Evolutionary conservation across 345 rosid species (phyloP).

Genomic region (Turritis glabra): DNA sequence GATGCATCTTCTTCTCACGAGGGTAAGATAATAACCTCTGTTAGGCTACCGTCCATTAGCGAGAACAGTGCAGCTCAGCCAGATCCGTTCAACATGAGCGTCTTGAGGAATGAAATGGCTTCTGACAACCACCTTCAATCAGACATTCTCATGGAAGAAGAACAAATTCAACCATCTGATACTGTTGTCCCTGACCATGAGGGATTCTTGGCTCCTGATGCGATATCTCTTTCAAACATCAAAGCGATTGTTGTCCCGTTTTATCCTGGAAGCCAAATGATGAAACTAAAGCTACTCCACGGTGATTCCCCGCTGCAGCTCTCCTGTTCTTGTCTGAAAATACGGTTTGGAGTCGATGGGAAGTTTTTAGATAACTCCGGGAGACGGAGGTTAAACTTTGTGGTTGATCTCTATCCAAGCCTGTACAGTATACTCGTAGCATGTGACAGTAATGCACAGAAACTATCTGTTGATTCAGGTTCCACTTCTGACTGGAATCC

Average conservation of each 20-base stretch:
- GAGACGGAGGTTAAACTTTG: slow-evolving; percentile 61
- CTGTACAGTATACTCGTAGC: slow-evolving; percentile 60
- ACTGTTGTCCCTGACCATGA: slow-evolving; percentile 40
- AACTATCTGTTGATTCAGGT: slow-evolving; percentile 51
- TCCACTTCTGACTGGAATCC: slow-evolving; percentile 69
- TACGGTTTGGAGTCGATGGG: slow-evolving; percentile 59
- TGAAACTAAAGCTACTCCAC: slow-evolving; percentile 51
- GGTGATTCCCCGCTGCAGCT: slow-evolving; percentile 55
- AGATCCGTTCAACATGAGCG: slow-evolving; percentile 59
- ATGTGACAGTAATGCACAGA: slow-evolving; percentile 55
- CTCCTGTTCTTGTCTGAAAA: slow-evolving; percentile 49
- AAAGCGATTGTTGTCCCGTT: slow-evolving; percentile 52
- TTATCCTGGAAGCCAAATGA: slow-evolving; percentile 51
- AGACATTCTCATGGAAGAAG: slow-evolving; percentile 65
- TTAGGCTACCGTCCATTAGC: slow-evolving; percentile 37
- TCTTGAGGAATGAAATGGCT: slow-evolving; percentile 48
- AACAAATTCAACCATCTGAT: slow-evolving; percentile 34
- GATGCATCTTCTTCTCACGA: slow-evolving; percentile 42
- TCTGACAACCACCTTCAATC: slow-evolving; percentile 36
- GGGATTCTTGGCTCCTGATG: slow-evolving; percentile 55
- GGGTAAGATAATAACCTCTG: slow-evolving; percentile 23
- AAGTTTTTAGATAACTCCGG: slow-evolving; percentile 61
- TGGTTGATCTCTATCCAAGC: slow-evolving; percentile 59
- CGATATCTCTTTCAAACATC: slow-evolving; percentile 53
- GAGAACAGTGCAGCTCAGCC: slow-evolving; percentile 40